A percentile compares a stretch with the other conserved stretches of the same genome.
phyloP scores from a whole-genome alignment of 2,329 filamentous ascomycete genomes.

The Chalara sp. region DNA sequence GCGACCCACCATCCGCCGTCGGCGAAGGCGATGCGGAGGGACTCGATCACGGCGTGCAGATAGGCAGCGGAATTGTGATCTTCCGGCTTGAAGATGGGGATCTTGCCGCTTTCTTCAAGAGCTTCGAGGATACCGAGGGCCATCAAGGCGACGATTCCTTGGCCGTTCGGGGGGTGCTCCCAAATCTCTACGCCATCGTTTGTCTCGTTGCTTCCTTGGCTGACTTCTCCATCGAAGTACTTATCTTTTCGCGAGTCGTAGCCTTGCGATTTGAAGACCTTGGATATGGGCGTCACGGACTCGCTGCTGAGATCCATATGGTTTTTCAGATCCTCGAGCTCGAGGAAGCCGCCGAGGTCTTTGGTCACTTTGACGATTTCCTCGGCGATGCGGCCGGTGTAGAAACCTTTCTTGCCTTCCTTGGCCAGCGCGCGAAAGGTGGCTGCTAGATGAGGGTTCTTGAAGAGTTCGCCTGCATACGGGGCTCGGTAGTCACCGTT shows the following conservation, averaged over 20 bases:
- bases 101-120: slow-evolving; percentile 67
- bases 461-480: slow-evolving; percentile 77
- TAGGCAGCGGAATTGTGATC: slow-evolving; percentile 80
- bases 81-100: slow-evolving; percentile 59
- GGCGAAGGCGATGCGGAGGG: slow-evolving; percentile 81
- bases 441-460: slow-evolving; percentile 70
- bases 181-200: slow-evolving; percentile 69
- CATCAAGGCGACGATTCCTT: slow-evolving; percentile 93
- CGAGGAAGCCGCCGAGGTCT: slow-evolving; percentile 70
- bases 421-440: slow-evolving; percentile 76
- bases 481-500: slow-evolving; percentile 68
- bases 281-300: slow-evolving; percentile 75
- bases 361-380: slow-evolving; percentile 72
- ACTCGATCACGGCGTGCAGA: slow-evolving; percentile 82
- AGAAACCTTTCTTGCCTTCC: slow-evolving; percentile 86
- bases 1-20: slow-evolving; percentile 88
- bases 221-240: slow-evolving; percentile 34
- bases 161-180: slow-evolving; percentile 96
- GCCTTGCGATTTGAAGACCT: slow-evolving; percentile 66
- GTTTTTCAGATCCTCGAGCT: slow-evolving; percentile 71
- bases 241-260: slow-evolving; percentile 39
- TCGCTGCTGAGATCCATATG: slow-evolving; percentile 71
- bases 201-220: slow-evolving; percentile 30
- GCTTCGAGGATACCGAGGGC: slow-evolving; percentile 86
- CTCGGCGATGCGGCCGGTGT: slow-evolving; percentile 75